Evolutionary conservation across 2,329 filamentous ascomycete genomes (phyloP).

Genomic region (Trichophyton verrucosum): DNA sequence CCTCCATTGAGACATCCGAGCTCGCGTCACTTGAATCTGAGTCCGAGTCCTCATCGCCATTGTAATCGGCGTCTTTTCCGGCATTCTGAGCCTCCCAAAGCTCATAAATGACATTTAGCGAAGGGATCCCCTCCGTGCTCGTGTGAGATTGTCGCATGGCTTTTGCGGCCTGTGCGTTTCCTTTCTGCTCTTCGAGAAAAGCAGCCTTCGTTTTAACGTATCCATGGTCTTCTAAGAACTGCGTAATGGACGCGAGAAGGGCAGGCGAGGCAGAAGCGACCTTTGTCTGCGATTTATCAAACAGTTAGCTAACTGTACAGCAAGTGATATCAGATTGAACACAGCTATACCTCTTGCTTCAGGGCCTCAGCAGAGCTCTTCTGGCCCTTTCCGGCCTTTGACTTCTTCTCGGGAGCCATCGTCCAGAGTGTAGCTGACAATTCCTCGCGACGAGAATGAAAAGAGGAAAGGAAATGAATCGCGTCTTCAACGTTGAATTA

Average conservation of each 20-base stretch:
- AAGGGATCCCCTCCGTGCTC: conserved; percentile 19
- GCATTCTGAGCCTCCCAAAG: conserved; percentile 17
- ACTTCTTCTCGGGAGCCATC: not conserved
- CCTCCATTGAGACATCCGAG: conserved; percentile 31
- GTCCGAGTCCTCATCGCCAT: conserved; percentile 19
- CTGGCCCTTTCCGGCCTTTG: not conserved
- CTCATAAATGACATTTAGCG: conserved; percentile 31
- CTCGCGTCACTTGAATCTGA: conserved; percentile 26
- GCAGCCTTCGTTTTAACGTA: conserved; percentile 49
- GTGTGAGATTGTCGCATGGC: conserved; percentile 13
- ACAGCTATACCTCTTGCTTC: not conserved
- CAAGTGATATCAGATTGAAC: not conserved
- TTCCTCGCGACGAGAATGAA: not conserved
- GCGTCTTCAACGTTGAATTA: not conserved
- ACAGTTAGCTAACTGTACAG: not conserved
- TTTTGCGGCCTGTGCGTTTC: conserved; percentile 21
- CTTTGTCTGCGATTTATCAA: not conserved
- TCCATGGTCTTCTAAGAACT: conserved; percentile 55
- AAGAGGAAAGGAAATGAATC: not conserved
- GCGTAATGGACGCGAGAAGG: conserved; percentile 54
- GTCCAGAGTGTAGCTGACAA: not conserved
- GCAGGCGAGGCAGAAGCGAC: conserved; percentile 37
- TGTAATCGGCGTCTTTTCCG: conserved; percentile 18
- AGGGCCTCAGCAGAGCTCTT: not conserved
- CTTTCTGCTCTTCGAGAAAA: conserved; percentile 50